These are phyloP conservation scores for Cajanus cajan DNA, from an alignment of 306 rosid genomes.

Conservation along the genomic window DNA sequence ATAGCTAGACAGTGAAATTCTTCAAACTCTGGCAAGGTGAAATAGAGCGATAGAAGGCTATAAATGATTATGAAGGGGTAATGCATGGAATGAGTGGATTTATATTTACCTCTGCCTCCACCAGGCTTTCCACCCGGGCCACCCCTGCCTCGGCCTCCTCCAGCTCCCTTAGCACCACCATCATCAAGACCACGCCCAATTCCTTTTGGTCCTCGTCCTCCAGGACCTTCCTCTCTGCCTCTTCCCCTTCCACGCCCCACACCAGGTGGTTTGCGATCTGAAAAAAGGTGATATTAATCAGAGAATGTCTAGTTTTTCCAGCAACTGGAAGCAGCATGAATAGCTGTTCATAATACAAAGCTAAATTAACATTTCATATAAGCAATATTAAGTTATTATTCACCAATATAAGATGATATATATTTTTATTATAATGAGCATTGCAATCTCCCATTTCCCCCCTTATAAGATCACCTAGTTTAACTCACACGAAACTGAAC, in stretches of 20 bases:
- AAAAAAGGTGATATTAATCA: conserved; percentile 19
- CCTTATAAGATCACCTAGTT: not conserved
- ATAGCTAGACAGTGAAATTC: not conserved
- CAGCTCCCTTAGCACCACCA: conserved; percentile 65
- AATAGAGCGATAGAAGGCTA: conserved; percentile 1
- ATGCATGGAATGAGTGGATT: not conserved
- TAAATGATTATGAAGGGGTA: not conserved
- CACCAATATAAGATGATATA: conserved; percentile 1
- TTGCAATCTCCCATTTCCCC: not conserved
- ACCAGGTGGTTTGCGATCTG: conserved; percentile 92
- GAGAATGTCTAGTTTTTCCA: not conserved
- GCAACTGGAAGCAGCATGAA: not conserved
- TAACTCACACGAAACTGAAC: conserved; percentile 7
- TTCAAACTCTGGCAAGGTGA: not conserved
- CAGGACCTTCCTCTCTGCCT: conserved; percentile 74
- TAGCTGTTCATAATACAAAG: not conserved
- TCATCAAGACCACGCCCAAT: conserved; percentile 84
- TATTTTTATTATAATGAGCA: not conserved
- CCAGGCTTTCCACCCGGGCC: conserved; percentile 69
- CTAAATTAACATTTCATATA: not conserved
- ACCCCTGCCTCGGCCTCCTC: conserved; percentile 87
- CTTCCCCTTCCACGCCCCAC: conserved; percentile 95
- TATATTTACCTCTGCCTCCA: conserved; percentile 67
- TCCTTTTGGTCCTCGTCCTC: conserved; percentile 75
- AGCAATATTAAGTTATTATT: not conserved